Evolutionary conservation across 768 basidiomycete species (phyloP).

Genomic region (Tephrocybe sp.): DNA sequence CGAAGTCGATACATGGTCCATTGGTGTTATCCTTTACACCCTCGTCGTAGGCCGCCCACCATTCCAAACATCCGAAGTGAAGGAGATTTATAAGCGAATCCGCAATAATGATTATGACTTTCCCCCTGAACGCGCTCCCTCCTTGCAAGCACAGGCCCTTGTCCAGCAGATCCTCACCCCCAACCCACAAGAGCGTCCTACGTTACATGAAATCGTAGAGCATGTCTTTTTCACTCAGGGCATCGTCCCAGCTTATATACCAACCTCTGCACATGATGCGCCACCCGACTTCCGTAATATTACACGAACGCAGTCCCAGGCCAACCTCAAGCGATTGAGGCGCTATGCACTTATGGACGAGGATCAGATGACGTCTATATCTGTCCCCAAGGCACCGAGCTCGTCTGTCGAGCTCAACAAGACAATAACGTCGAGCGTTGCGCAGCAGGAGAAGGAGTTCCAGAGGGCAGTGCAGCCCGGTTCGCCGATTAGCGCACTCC

Average conservation of each 20-base stretch:
- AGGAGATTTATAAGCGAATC: slow-evolving; percentile 94
- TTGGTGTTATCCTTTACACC: slow-evolving; percentile 96
- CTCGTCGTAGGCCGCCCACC: slow-evolving; percentile 93
- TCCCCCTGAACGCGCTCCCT: slow-evolving; percentile 72
- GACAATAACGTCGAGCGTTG: slow-evolving; percentile 58
- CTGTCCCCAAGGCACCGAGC: slow-evolving; percentile 33
- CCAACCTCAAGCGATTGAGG: slow-evolving; percentile 70
- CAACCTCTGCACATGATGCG: slow-evolving; percentile 70
- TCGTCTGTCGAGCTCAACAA: slow-evolving; percentile 25
- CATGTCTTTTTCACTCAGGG: slow-evolving; percentile 84
- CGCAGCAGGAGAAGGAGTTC: slow-evolving; percentile 95
- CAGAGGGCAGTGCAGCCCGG: slow-evolving; percentile 93
- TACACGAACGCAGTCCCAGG: slow-evolving; percentile 52
- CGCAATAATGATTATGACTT: slow-evolving; percentile 93
- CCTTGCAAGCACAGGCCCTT: slow-evolving; percentile 69
- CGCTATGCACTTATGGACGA: slow-evolving; percentile 62
- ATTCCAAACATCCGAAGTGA: slow-evolving; percentile 98
- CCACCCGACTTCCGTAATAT: slow-evolving; percentile 76
- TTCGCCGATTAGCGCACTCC: slow-evolving; percentile 87
- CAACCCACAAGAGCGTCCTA: slow-evolving; percentile 79
- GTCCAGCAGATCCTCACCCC: slow-evolving; percentile 84
- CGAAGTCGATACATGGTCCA: slow-evolving; percentile 97
- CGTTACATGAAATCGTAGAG: slow-evolving; percentile 79
- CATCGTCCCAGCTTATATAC: slow-evolving; percentile 78
- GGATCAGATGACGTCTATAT: slow-evolving; percentile 45